A percentile compares a stretch with the other conserved stretches of the same genome.
These are phyloP conservation scores for Emiliania huxleyi DNA, from an alignment of 78 protist genomes.

Conservation along the genomic window DNA sequence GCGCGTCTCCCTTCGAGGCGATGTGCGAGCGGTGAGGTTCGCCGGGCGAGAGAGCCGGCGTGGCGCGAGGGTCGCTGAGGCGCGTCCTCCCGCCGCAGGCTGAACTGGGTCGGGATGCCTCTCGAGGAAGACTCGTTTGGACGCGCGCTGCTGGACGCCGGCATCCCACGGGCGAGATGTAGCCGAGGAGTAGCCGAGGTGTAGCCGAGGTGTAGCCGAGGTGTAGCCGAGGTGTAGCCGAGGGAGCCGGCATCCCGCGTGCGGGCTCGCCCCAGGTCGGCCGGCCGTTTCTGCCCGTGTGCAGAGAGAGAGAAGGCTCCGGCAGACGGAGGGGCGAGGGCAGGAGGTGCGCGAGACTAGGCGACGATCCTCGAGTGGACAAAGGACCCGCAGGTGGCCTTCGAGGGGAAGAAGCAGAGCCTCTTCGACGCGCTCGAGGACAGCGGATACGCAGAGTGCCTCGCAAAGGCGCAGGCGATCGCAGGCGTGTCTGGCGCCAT, in stretches of 20 bases:
- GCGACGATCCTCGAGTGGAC: neutral
- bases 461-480: neutral
- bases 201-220: too few relatives aligned
- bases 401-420: neutral
- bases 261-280: too few relatives aligned
- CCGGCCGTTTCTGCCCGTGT: too few relatives aligned
- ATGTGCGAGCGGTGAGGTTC: neutral
- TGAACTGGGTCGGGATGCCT: neutral
- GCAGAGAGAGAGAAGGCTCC: too few relatives aligned
- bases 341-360: too few relatives aligned
- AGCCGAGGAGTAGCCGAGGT: too few relatives aligned
- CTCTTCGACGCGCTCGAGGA: neutral
- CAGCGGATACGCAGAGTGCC: neutral
- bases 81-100: too few relatives aligned
- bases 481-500: neutral
- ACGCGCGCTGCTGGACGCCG: neutral
- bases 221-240: too few relatives aligned
- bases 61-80: too few relatives aligned
- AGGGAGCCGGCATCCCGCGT: too few relatives aligned
- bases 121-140: neutral
- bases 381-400: neutral
- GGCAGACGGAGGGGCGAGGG: too few relatives aligned
- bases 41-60: neutral
- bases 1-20: conserved; percentile 45
- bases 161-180: too few relatives aligned